These are phyloP conservation scores for Hypoxylon perforatum DNA, from an alignment of 495 filamentous ascomycete species.

Conservation along the genomic window DNA sequence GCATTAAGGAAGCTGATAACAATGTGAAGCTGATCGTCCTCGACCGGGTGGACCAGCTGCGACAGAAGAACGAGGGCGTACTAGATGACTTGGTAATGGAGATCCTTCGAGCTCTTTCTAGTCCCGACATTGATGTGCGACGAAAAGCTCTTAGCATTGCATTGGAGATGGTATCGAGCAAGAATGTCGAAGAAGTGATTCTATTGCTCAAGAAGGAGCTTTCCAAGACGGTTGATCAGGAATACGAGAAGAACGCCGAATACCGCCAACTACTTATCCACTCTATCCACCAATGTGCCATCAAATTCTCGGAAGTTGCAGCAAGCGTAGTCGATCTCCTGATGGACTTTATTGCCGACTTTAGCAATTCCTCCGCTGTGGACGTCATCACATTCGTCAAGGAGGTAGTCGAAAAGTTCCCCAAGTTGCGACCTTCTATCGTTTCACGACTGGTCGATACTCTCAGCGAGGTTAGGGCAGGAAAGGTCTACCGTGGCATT, in stretches of 20 bases:
- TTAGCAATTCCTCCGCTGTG: constrained; percentile 95
- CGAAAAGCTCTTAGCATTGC: constrained; percentile 91
- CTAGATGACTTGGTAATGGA: constrained; percentile 98
- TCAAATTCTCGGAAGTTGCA: constrained; percentile 98
- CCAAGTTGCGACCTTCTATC: constrained; percentile 85
- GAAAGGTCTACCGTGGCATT: constrained; percentile 96
- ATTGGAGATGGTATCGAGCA: constrained; percentile 97
- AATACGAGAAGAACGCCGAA: constrained; percentile 99
- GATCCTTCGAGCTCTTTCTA: constrained; percentile 93
- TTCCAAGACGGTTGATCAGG: constrained; percentile 95
- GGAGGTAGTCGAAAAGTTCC: constrained; percentile 99
- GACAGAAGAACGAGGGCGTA: constrained; percentile 91
- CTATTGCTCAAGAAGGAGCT: constrained; percentile 97
- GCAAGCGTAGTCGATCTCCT: constrained; percentile 94
- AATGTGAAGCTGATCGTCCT: constrained; percentile 99
- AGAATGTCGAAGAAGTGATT: constrained; percentile 98
- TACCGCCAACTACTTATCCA: constrained; percentile 96
- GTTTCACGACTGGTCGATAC: constrained; percentile 90
- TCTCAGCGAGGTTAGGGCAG: constrained; percentile 91
- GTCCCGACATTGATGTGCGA: constrained; percentile 95
- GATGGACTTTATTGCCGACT: constrained; percentile 99
- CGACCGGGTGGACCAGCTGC: constrained; percentile 90
- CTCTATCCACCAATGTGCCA: constrained; percentile 96
- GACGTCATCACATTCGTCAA: constrained; percentile 99
- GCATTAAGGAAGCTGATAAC: constrained; percentile 97